These are phyloP conservation scores for Grifola frondosa DNA, from an alignment of 1,284 basidiomycete species.

Conservation along the genomic window DNA sequence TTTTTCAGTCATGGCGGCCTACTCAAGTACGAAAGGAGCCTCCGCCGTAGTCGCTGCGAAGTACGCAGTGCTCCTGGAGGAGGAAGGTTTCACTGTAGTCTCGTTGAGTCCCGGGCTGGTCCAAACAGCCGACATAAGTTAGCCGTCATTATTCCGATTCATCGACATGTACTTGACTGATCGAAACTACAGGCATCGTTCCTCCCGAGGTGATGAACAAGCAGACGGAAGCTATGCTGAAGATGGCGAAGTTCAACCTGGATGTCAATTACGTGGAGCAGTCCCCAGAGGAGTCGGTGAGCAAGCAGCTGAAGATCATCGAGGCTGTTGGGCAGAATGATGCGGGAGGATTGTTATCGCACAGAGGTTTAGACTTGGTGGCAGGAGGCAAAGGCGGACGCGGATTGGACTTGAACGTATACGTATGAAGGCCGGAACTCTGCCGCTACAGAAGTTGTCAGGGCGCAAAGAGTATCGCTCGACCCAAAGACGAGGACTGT, in stretches of 20 bases:
- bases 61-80: constrained; percentile 35
- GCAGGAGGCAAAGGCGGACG: too few relatives aligned
- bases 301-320: constrained; percentile 28
- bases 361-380: too few relatives aligned
- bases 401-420: too few relatives aligned
- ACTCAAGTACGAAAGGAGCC: constrained; percentile 39
- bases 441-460: too few relatives aligned
- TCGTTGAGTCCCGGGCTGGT: constrained; percentile 39
- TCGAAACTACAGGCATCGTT: not conserved
- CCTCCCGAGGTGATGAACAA: not conserved
- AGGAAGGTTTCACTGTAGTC: constrained; percentile 39
- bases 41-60: constrained; percentile 39
- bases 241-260: not conserved
- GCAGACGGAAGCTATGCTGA: not conserved
- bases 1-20: constrained; percentile 22
- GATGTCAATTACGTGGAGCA: constrained; percentile 19
- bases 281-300: constrained; percentile 32
- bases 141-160: too few relatives aligned
- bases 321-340: constrained; percentile 26
- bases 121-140: constrained; percentile 24
- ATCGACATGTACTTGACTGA: constrained; percentile 22
- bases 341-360: constrained; percentile 32
- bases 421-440: too few relatives aligned
- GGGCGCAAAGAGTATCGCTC: too few relatives aligned
- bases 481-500: too few relatives aligned